phyloP scores from a whole-genome alignment of 2,329 filamentous ascomycete species.

The Gaeumannomyces tritici region DNA sequence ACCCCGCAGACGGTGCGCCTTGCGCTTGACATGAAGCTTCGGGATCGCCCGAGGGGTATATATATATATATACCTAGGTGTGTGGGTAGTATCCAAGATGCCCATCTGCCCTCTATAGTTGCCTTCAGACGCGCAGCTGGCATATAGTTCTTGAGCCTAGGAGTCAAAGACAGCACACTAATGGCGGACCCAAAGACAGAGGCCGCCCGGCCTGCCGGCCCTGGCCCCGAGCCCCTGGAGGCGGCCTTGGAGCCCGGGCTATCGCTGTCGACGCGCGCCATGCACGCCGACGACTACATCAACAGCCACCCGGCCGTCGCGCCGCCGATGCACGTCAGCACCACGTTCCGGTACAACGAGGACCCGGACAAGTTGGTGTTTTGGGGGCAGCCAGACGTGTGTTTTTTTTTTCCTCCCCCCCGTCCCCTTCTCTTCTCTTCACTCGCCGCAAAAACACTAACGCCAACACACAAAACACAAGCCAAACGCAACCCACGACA shows the following conservation, averaged over 20 bases:
- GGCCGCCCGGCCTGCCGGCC: neutral
- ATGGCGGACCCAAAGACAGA: neutral
- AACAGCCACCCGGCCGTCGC: conserved; percentile 71
- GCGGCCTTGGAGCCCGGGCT: conserved; percentile 26
- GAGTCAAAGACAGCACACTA: neutral
- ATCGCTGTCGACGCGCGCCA: conserved; percentile 58
- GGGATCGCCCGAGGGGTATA: too few species aligned
- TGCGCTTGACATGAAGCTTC: too few species aligned
- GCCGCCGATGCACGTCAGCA: conserved; percentile 82
- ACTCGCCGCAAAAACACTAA: conserved; percentile 13
- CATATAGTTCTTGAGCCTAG: too few species aligned
- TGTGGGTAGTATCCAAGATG: too few species aligned
- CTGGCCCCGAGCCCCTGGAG: conserved; percentile 14
- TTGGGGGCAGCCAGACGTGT: conserved; percentile 46
- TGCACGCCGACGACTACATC: conserved; percentile 75
- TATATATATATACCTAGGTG: too few species aligned
- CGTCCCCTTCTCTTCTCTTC: neutral
- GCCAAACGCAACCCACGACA: conserved; percentile 43
- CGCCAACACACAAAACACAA: neutral
- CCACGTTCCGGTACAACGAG: conserved; percentile 73
- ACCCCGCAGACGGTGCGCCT: too few species aligned
- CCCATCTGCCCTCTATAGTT: too few species aligned
- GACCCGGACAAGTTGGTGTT: conserved; percentile 56
- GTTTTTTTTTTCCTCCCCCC: conserved; percentile 13
- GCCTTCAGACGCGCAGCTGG: too few species aligned